Base-by-base conservation (phyloP, 1,139 yeast species). In the Ogataea hybrid region DNA sequence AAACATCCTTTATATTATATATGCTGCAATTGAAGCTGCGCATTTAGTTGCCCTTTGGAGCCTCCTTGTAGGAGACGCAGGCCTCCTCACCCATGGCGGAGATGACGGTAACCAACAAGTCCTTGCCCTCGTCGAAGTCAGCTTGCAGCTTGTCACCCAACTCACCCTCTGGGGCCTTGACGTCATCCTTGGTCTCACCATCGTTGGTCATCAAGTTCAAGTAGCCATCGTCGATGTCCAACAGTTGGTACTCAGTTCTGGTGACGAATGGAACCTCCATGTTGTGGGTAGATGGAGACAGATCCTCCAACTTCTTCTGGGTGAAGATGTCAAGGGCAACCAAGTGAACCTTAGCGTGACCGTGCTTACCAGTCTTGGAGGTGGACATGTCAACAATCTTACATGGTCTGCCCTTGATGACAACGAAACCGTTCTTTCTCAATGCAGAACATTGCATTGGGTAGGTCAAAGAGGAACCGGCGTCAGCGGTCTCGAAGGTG, bases 321-420 rank as follows among this genome's bases (percentile, higher is more conserved):
- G 98, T 92, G 90, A 92, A 92, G 72, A 92, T 90, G 73, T 92
- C 98, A 64, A 85, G 83, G 71, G 97, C 97, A 59, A 92, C 97
- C 78, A 92, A 83, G 77, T 92, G 97, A 74, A 92, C 98, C 84
- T 92, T 92, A 71, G 98, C 98, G 92, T 92, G 98, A 77, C 98
- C 98, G 85, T 92, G 98, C 97, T 92, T 92, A 79, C 98, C 98
- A 64, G 98, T 92, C 86, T 92, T 92, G 68, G 98, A 92, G 68
- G 98, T 92, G 56, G 98, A 92, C 98, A 92, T 92, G 73, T 92
- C 98, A 65, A 92, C 94, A 73, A 92, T 92, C 85, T 92, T 92
- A 83, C 98, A 92, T 71, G 98, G 98, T 83, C 98, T 94, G 68
- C 88, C 80, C 81, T 94, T 94, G 78, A 92, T 92, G 64, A 84